phyloP scores from a whole-genome alignment of 2,329 filamentous ascomycete species.

The Colletotrichum lentis region DNA sequence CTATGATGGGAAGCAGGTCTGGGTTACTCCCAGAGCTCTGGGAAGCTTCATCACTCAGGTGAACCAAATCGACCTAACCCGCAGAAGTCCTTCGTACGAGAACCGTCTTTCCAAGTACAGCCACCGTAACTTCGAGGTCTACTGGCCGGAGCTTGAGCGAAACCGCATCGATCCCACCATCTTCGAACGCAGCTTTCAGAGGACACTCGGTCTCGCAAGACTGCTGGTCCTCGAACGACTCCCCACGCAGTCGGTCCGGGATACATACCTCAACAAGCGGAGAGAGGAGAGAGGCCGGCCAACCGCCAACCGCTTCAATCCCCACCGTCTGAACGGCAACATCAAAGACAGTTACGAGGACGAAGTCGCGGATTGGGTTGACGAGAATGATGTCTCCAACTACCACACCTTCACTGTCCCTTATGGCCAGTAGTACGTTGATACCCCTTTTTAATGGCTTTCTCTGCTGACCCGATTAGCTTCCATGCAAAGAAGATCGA shows the following conservation, averaged over 20 bases:
- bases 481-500: slow-evolving; percentile 77
- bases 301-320: slow-evolving; percentile 53
- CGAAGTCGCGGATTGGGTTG: slow-evolving; percentile 84
- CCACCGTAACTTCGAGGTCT: slow-evolving; percentile 83
- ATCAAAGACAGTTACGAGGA: slow-evolving; percentile 81
- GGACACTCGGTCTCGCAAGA: slow-evolving; percentile 79
- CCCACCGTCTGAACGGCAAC: slow-evolving; percentile 66
- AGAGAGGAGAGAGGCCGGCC: slow-evolving; percentile 78
- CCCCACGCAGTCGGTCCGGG: slow-evolving; percentile 72
- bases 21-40: slow-evolving; percentile 77
- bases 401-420: slow-evolving; percentile 81
- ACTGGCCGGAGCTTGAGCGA: slow-evolving; percentile 78
- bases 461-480: slow-evolving; percentile 22
- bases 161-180: slow-evolving; percentile 84
- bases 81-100: slow-evolving; percentile 86
- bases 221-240: slow-evolving; percentile 82
- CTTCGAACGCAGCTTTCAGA: slow-evolving; percentile 80
- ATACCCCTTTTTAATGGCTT: not conserved
- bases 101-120: slow-evolving; percentile 87
- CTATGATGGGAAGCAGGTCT: slow-evolving; percentile 83
- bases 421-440: slow-evolving; percentile 61
- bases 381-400: slow-evolving; percentile 77
- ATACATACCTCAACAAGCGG: slow-evolving; percentile 74
- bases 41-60: slow-evolving; percentile 82
- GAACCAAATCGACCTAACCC: slow-evolving; percentile 80